These are phyloP conservation scores for Coccomyxa sp. DNA, from an alignment of 139 green algal species.

Conservation along the genomic window DNA sequence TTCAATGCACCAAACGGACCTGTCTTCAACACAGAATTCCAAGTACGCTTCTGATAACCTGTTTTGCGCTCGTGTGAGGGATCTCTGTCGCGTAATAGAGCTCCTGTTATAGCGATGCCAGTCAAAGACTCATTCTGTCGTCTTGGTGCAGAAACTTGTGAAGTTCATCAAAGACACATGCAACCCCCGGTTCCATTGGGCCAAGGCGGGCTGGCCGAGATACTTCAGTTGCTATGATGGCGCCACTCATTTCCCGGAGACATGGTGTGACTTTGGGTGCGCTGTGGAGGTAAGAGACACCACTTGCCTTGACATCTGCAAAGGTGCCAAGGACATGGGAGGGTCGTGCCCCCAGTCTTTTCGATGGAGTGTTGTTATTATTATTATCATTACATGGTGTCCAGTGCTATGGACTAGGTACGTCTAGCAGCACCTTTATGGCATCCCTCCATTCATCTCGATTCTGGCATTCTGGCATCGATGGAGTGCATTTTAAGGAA, in stretches of 20 bases:
- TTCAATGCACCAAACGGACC: neutral
- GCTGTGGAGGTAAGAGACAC: conserved; percentile 28
- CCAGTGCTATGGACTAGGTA: neutral
- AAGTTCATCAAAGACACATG: conserved; percentile 38
- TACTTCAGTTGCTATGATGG: conserved; percentile 61
- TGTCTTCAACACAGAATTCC: neutral
- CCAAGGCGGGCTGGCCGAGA: conserved; percentile 58
- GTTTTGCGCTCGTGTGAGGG: neutral
- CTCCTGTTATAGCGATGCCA: neutral
- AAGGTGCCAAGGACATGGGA: neutral
- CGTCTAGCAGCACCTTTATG: no score
- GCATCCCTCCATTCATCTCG: no score
- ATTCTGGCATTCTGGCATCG: neutral
- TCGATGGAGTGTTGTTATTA: neutral
- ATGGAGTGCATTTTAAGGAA: neutral
- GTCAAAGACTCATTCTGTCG: neutral
- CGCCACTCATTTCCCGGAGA: conserved; percentile 44
- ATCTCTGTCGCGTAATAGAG: no score
- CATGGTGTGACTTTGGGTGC: conserved; percentile 84
- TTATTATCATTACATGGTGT: neutral
- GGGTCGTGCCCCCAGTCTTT: neutral
- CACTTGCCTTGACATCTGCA: no score
- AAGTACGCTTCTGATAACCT: neutral
- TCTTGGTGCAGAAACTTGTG: conserved; percentile 12
- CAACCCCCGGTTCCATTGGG: conserved; percentile 71